Evolutionary conservation across 495 filamentous ascomycete species (phyloP).

Genomic region (Chaetomium fimeti): DNA sequence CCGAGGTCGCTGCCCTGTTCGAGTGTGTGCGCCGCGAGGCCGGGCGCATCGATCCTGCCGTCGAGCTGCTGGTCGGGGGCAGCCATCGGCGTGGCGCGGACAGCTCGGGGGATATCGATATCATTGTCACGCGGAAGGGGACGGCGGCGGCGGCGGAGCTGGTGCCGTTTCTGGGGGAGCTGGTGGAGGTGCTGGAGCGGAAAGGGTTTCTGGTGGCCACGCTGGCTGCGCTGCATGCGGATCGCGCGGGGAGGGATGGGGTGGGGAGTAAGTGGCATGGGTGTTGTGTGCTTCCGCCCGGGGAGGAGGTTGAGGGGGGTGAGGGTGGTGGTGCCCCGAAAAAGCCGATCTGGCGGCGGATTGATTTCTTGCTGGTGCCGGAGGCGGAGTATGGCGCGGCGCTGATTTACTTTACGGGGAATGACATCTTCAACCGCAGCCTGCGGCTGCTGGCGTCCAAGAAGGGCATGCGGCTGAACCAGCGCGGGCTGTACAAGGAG

Average conservation of each 20-base stretch:
- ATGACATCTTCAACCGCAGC: slow-evolving; percentile 94
- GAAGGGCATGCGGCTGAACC: slow-evolving; percentile 85
- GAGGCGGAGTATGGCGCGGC: slow-evolving; percentile 81
- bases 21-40: slow-evolving; percentile 63
- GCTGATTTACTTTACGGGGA: slow-evolving; percentile 92
- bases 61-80: slow-evolving; percentile 71
- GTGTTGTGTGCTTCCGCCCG: slow-evolving; percentile 63
- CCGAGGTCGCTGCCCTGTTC: slow-evolving; percentile 71
- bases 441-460: slow-evolving; percentile 78
- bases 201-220: slow-evolving; percentile 58
- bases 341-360: slow-evolving; percentile 65
- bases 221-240: slow-evolving; percentile 42
- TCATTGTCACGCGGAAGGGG: slow-evolving; percentile 74
- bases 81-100: slow-evolving; percentile 80
- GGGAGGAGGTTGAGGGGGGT: background rate
- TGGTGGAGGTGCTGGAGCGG: slow-evolving; percentile 61
- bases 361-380: slow-evolving; percentile 87
- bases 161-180: slow-evolving; percentile 60
- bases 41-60: slow-evolving; percentile 55
- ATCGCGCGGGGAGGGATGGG: slow-evolving; percentile 31
- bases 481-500: slow-evolving; percentile 75
- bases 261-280: slow-evolving; percentile 80
- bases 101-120: slow-evolving; percentile 78
- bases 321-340: slow-evolving; percentile 20
- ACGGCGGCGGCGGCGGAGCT: slow-evolving; percentile 60